Percentiles rank a stretch among this genome's conserved stretches.
Conservation (phyloP, 139 green algal species). For the Yamagishiella unicocca region DNA sequence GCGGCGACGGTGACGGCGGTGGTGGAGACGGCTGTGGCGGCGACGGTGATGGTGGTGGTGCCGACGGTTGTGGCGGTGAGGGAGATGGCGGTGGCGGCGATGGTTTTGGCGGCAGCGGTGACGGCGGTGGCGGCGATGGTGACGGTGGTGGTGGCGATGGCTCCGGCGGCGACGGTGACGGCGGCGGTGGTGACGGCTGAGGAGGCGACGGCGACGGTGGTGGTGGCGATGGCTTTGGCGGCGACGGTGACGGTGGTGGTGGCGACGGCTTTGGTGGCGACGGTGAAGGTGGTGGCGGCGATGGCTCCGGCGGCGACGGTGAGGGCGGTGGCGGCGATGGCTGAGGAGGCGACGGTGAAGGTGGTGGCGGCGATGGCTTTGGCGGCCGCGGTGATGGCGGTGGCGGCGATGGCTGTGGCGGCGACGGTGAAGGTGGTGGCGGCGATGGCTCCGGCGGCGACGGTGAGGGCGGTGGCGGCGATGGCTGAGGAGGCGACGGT, state of each 20-base stretch:
- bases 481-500: background rate
- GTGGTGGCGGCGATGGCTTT: background rate
- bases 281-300: background rate
- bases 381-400: background rate
- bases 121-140: no score
- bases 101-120: background rate
- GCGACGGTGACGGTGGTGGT: background rate
- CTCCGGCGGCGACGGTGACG: background rate
- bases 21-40: background rate
- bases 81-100: background rate
- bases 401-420: background rate
- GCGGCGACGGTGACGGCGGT: background rate
- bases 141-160: background rate
- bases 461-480: background rate
- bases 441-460: background rate
- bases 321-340: background rate
- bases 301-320: background rate
- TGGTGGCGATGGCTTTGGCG: background rate
- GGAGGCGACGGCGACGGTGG: background rate
- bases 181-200: background rate
- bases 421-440: background rate
- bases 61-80: background rate
- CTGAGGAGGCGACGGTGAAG: background rate
- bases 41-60: background rate
- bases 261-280: background rate